Conservation (phyloP, 306 rosid species). For the Astragalus glycyphyllos region DNA sequence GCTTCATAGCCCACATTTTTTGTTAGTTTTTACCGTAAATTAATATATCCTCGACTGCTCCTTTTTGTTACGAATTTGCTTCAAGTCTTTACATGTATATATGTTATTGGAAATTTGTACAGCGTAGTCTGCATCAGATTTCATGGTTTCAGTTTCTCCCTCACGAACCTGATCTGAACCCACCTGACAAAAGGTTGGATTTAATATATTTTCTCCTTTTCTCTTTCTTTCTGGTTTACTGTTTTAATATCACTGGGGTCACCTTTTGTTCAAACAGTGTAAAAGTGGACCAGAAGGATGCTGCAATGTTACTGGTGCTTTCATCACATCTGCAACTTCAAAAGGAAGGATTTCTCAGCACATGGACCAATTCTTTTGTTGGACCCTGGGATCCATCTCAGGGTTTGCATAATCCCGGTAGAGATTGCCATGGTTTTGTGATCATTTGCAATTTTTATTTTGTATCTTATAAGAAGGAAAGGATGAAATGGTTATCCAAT, state of each 20-base stretch:
- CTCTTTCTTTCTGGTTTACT: constrained; percentile 12
- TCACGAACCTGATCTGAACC: constrained; percentile 77
- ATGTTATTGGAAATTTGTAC: constrained; percentile 42
- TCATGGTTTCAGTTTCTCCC: constrained; percentile 98
- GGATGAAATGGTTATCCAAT: constrained; percentile 6
- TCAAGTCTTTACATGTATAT: constrained; percentile 26
- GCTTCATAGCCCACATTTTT: constrained; percentile 8
- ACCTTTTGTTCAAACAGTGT: constrained; percentile 53
- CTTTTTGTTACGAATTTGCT: constrained; percentile 16
- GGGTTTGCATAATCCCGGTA: constrained; percentile 99
- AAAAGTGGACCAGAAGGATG: constrained; percentile 82
- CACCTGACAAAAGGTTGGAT: constrained; percentile 81
- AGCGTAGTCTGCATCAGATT: constrained; percentile 89
- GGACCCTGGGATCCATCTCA: constrained; percentile 99
- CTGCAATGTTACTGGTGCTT: constrained; percentile 80
- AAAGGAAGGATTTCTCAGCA: constrained; percentile 82
- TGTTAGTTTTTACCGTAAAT: constrained; percentile 34
- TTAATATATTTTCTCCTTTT: constrained; percentile 25
- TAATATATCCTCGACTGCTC: constrained; percentile 19
- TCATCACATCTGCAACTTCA: constrained; percentile 91
- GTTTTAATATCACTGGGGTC: constrained; percentile 23
- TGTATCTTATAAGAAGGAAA: constrained; percentile 24
- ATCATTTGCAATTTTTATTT: constrained; percentile 9
- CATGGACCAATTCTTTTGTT: constrained; percentile 98
- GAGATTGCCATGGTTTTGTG: constrained; percentile 47